phyloP scores from a whole-genome alignment of 345 rosid genomes.

The Kernera saxatilis region DNA sequence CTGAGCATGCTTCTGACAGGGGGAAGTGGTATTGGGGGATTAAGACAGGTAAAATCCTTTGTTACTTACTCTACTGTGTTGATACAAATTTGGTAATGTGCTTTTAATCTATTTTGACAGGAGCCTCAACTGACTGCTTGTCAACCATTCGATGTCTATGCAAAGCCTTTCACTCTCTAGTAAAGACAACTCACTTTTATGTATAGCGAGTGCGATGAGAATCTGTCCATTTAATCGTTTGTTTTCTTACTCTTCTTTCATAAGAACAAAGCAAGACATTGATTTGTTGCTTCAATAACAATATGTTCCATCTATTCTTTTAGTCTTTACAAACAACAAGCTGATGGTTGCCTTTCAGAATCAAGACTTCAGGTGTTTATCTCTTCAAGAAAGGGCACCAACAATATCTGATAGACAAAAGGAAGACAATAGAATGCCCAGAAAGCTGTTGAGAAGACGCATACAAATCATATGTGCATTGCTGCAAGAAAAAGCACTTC shows the following conservation, averaged over 20 bases:
- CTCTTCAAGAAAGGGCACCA: neutral
- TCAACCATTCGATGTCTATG: constrained; percentile 68
- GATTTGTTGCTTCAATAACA: constrained; percentile 1
- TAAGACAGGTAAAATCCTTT: constrained; percentile 55
- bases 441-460: constrained; percentile 17
- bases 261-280: neutral
- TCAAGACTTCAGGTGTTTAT: neutral
- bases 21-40: constrained; percentile 49
- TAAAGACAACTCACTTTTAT: neutral
- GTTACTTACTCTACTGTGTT: neutral
- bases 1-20: constrained; percentile 70
- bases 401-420: constrained; percentile 13
- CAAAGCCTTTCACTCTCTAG: constrained; percentile 64
- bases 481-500: constrained; percentile 62
- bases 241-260: neutral
- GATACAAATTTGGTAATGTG: neutral
- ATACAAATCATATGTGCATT: constrained; percentile 30
- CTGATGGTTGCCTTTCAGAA: neutral
- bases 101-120: constrained; percentile 32
- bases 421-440: neutral
- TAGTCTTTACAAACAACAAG: neutral
- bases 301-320: neutral
- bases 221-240: neutral
- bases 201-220: constrained; percentile 14
- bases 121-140: constrained; percentile 79